These are phyloP conservation scores for Cladosporium halotolerans DNA, from an alignment of 2,329 filamentous ascomycete genomes.

Conservation along the genomic window DNA sequence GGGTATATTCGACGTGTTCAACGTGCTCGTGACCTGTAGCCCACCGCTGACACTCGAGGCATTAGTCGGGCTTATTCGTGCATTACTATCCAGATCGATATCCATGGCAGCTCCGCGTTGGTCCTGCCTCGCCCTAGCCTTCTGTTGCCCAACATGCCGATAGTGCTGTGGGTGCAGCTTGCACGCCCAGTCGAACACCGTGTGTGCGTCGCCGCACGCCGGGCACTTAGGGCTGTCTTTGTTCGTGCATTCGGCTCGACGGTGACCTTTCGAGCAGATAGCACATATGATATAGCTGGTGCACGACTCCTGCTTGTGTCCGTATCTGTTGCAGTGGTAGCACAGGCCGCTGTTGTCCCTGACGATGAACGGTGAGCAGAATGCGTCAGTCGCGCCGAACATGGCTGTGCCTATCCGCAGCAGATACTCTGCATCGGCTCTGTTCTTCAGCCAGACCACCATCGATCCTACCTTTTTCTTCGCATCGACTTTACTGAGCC, in stretches of 20 bases:
- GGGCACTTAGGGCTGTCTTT: background rate
- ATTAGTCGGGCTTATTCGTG: background rate
- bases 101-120: background rate
- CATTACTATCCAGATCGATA: background rate
- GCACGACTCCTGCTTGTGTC: constrained; percentile 3
- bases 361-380: background rate
- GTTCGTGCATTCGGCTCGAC: background rate
- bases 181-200: background rate
- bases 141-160: background rate
- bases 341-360: background rate
- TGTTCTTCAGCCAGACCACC: background rate
- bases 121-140: background rate
- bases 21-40: no score
- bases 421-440: background rate
- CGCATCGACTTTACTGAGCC: background rate
- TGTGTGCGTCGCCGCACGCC: background rate
- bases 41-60: no score
- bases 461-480: background rate
- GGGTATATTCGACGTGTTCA: no score
- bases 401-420: background rate
- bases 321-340: background rate
- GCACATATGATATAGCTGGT: background rate
- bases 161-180: background rate
- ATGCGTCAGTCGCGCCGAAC: background rate
- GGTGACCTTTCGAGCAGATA: background rate